Conservation (phyloP, 2,329 filamentous ascomycete species). For the Gliomastix tumulicola region DNA sequence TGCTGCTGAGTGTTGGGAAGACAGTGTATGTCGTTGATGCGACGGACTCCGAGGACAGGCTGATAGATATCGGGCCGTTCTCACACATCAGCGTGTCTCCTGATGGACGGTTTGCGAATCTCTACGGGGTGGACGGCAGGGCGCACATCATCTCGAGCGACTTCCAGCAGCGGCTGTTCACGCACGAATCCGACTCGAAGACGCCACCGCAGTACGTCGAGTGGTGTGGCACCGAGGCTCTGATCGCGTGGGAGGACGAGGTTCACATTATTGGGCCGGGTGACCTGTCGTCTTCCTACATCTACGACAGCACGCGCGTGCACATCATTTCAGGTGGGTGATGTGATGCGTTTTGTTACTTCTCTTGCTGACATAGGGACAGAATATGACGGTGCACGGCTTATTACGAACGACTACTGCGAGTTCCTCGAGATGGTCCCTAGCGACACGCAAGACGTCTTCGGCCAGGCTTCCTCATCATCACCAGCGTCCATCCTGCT, state of each 20-base stretch:
- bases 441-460: slow-evolving; percentile 79
- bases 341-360: background rate
- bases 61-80: slow-evolving; percentile 88
- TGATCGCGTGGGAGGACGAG: slow-evolving; percentile 97
- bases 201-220: slow-evolving; percentile 82
- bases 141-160: slow-evolving; percentile 93
- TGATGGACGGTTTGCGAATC: slow-evolving; percentile 78
- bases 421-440: slow-evolving; percentile 96
- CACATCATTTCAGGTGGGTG: slow-evolving; percentile 74
- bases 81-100: slow-evolving; percentile 86
- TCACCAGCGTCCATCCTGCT: slow-evolving; percentile 88
- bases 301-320: slow-evolving; percentile 83
- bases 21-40: slow-evolving; percentile 86
- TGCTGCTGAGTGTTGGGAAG: slow-evolving; percentile 74
- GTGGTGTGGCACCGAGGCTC: slow-evolving; percentile 95
- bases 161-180: slow-evolving; percentile 85
- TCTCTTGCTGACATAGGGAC: slow-evolving; percentile 4
- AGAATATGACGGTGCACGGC: slow-evolving; percentile 76
- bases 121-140: slow-evolving; percentile 80
- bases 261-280: slow-evolving; percentile 87
- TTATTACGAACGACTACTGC: slow-evolving; percentile 90
- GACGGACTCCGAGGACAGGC: slow-evolving; percentile 82
- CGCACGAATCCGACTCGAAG: slow-evolving; percentile 82
- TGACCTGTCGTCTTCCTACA: slow-evolving; percentile 68
- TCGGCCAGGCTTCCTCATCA: slow-evolving; percentile 80